Evolutionary conservation across 2,329 filamentous ascomycete species (phyloP).

Genomic region (Magnaporthiopsis incrustans): DNA sequence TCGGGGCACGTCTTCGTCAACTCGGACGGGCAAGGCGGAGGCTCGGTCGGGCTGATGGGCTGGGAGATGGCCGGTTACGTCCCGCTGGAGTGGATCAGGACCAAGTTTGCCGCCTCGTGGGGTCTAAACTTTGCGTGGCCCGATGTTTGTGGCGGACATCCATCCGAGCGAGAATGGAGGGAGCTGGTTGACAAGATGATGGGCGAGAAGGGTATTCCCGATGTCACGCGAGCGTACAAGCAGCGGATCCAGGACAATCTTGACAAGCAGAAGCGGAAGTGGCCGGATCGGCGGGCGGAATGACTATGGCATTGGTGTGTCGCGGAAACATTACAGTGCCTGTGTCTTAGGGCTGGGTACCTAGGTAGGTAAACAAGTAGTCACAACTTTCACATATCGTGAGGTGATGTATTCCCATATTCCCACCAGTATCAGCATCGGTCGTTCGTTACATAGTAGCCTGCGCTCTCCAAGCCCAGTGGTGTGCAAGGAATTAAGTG

Average conservation of each 20-base stretch:
- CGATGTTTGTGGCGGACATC: background rate
- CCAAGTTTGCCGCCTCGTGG: conserved; percentile 9
- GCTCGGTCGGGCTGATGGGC: conserved; percentile 9
- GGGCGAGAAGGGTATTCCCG: background rate
- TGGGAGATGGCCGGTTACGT: conserved; percentile 10
- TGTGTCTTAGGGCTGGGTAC: too few species aligned
- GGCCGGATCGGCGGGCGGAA: background rate
- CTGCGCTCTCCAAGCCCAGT: too few species aligned
- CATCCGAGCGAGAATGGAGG: background rate
- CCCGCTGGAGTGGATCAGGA: conserved; percentile 10
- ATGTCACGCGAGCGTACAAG: background rate
- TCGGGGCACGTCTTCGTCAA: conserved; percentile 12
- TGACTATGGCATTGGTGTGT: background rate
- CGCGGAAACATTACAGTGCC: background rate
- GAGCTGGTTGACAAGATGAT: background rate
- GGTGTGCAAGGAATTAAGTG: too few species aligned
- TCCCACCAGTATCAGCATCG: too few species aligned
- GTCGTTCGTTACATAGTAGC: too few species aligned
- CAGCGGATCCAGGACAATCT: background rate
- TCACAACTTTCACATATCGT: background rate
- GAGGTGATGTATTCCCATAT: too few species aligned
- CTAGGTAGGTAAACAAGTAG: background rate
- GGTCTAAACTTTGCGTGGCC: background rate
- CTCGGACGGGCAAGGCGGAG: background rate
- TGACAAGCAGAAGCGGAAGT: background rate